Base-by-base conservation (phyloP, 805 yeast genomes). In the Schizosaccharomyces japonicus region DNA sequence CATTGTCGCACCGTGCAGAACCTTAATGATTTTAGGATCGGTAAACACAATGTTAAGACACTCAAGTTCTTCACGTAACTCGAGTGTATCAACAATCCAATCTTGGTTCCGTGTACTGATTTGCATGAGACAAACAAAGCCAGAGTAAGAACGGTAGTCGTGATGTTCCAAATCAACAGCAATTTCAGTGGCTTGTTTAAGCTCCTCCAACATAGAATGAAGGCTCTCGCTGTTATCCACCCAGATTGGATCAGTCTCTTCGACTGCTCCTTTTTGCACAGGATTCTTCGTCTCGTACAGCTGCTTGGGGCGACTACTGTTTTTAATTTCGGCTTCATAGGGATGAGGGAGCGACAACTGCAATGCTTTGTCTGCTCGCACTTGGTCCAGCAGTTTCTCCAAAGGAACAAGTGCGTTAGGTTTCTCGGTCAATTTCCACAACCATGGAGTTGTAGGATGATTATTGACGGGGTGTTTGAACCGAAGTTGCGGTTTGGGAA, bases 131-230 rank as follows among this genome's bases (percentile, higher is more conserved):
- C 85, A 84, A 1, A 84, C 90, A 39, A 90, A 64, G 39, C 99
- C 99, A 56, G 79, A 77, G 55, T 82, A 90, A 0, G 95, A 69
- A 60, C 95, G 70, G 59, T 72, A 79, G 57, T 85, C 95, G 58
- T 90, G 98, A 61, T 90, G 98, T 58, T 90, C 99, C 51, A 90
- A 70, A 67, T 90, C 99, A 13, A 90, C 78, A 1, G 96, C 98
- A 34, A 90, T 72, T 49, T 74, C 93, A 1, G 66, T 62, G 49
- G 68, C 67, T 3, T 59, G 57, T 47, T 60, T 58, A 42, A 90
- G 65, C 5, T 68, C 70, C 1, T 62, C 58, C 1, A 82, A 52
- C 78, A 90, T 71, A 4, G 57, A 60, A 1, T 63, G 55, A 25
- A 90, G 59, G 23, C 65, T 62, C 21, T 68, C 75, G 0, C 64